phyloP scores from a whole-genome alignment of 202 grass and related monocot species.

The Miscanthus sacchariflorus region DNA sequence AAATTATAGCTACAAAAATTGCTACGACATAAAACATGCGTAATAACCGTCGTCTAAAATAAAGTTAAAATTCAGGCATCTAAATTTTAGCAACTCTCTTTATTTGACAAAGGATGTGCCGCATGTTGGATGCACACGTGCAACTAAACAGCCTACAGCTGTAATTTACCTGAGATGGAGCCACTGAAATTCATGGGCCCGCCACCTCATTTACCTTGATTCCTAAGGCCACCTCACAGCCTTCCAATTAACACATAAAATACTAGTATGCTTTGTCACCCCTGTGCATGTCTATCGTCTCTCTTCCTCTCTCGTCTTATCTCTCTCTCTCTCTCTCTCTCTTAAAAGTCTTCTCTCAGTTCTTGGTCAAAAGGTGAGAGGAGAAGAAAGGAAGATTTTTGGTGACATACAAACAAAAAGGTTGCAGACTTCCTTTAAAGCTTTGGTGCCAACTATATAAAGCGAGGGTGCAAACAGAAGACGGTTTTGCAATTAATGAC shows the following conservation, averaged over 20 bases:
- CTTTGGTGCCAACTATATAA: conserved; percentile 50
- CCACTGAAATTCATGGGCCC: not conserved
- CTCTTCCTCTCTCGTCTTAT: not conserved
- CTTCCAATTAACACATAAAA: conserved; percentile 34
- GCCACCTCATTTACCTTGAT: not conserved
- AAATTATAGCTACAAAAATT: too few species aligned
- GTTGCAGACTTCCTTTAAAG: conserved; percentile 47
- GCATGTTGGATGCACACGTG: conserved; percentile 3
- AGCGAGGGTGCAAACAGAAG: conserved; percentile 52
- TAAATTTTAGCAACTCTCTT: too few species aligned
- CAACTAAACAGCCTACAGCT: not conserved
- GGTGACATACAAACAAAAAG: conserved; percentile 59
- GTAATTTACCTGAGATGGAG: not conserved
- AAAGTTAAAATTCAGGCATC: too few species aligned
- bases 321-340: not conserved
- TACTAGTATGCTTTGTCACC: conserved; percentile 26
- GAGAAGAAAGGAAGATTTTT: conserved; percentile 46
- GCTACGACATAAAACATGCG: too few species aligned
- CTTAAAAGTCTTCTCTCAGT: conserved; percentile 41
- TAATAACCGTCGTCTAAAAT: too few species aligned
- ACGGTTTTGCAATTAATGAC: conserved; percentile 61
- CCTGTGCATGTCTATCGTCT: not conserved
- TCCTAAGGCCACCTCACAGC: not conserved
- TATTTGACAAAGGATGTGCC: not conserved
- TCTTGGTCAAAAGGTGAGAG: conserved; percentile 63